These are phyloP conservation scores for Magnusiomyces tetraspermus DNA, from an alignment of 1,139 yeast genomes.

Conservation along the genomic window DNA sequence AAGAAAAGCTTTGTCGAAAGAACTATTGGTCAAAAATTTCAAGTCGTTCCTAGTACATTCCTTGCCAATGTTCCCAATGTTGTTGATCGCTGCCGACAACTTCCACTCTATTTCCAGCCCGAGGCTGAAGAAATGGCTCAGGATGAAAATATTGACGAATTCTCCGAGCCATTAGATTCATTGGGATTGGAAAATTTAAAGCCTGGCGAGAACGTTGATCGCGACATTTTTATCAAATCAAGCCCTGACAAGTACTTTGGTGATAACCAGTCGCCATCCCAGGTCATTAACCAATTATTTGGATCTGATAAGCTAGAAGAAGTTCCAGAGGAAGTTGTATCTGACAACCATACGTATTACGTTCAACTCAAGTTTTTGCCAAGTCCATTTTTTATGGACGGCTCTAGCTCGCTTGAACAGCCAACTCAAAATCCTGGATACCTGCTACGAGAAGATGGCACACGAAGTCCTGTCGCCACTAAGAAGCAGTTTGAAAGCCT, in stretches of 20 bases:
- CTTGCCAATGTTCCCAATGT: slow-evolving; percentile 27
- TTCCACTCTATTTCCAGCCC: slow-evolving; percentile 19
- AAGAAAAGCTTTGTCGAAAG: background rate
- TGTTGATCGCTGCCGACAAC: slow-evolving; percentile 23
- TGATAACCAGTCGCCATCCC: slow-evolving; percentile 8
- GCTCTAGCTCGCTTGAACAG: slow-evolving; percentile 9
- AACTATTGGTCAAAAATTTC: background rate
- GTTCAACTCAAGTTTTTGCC: slow-evolving; percentile 47
- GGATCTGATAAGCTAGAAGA: slow-evolving; percentile 6
- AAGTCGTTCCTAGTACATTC: slow-evolving; percentile 21
- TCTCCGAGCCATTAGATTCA: background rate
- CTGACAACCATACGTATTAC: slow-evolving; percentile 35
- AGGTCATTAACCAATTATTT: slow-evolving; percentile 9
- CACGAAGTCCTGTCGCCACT: background rate
- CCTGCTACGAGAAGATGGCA: background rate
- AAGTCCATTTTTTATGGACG: slow-evolving; percentile 29
- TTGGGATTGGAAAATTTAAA: background rate
- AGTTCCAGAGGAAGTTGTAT: slow-evolving; percentile 15
- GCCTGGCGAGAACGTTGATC: background rate
- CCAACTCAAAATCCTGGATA: slow-evolving; percentile 1
- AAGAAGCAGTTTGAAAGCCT: slow-evolving; percentile 25
- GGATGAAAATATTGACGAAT: background rate
- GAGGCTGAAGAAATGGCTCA: slow-evolving; percentile 3
- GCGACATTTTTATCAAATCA: slow-evolving; percentile 2
- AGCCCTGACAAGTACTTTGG: slow-evolving; percentile 1